Evolutionary conservation across 192 early-diverging fungal genomes (phyloP).

Genomic region (Coemansia sp.): DNA sequence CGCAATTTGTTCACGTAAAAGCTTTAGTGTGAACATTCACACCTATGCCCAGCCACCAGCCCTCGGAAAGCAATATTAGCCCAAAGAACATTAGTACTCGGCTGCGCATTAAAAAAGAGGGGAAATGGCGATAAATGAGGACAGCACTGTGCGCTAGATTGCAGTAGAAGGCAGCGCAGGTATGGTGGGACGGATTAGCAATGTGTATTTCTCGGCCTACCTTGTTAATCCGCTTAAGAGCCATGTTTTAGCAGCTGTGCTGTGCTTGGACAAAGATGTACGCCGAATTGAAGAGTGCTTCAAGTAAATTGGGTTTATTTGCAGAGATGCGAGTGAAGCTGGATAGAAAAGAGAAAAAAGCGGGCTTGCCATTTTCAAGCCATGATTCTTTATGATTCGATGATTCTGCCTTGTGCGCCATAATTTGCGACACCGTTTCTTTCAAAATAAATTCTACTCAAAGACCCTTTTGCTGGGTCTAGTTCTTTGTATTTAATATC

Average conservation of each 20-base stretch:
- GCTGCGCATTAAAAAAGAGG: not conserved
- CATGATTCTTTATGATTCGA: slow-evolving; percentile 1
- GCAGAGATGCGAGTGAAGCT: slow-evolving; percentile 3
- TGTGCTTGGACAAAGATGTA: slow-evolving; percentile 2
- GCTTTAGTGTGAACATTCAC: too few relatives aligned
- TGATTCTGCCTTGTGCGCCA: not conserved
- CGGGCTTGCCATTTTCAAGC: not conserved
- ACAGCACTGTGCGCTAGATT: not conserved
- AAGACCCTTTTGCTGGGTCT: not conserved
- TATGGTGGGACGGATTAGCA: not conserved
- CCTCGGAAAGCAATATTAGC: not conserved
- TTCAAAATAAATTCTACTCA: not conserved
- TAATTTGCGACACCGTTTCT: not conserved
- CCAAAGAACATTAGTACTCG: not conserved
- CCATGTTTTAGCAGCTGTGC: slow-evolving; percentile 62
- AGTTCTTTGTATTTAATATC: not conserved
- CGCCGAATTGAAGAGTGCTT: not conserved
- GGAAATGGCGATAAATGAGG: not conserved
- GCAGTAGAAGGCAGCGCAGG: not conserved
- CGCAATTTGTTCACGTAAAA: not conserved
- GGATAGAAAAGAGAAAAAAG: not conserved
- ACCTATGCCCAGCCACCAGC: too few relatives aligned
- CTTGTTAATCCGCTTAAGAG: slow-evolving; percentile 99
- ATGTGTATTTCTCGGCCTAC: slow-evolving; percentile 48
- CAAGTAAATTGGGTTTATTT: slow-evolving; percentile 2